Percentiles rank a stretch among this genome's conserved stretches.
Conservation (phyloP, 495 filamentous ascomycete species). For the Aspergillus asperescens region DNA sequence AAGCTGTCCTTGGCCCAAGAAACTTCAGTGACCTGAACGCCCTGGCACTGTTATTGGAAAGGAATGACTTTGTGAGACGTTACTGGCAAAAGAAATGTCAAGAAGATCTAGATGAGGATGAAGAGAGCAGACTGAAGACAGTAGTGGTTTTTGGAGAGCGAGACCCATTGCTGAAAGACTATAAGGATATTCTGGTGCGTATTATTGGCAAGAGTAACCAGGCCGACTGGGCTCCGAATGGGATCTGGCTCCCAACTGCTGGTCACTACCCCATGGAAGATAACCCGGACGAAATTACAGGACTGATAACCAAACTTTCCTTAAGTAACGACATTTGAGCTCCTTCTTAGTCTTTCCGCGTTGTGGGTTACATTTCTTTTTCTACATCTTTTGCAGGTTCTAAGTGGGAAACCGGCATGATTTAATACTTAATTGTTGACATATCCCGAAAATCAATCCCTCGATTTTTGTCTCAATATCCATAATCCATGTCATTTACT, state of each 20-base stretch:
- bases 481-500: too few species aligned
- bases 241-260: background rate
- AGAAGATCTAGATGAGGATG: too few species aligned
- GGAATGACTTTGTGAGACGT: background rate
- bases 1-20: background rate
- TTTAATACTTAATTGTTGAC: too few species aligned
- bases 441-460: too few species aligned
- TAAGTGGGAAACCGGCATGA: too few species aligned
- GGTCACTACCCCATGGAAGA: background rate
- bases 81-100: background rate
- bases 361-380: too few species aligned
- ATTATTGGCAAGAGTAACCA: background rate
- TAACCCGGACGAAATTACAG: background rate
- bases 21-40: background rate
- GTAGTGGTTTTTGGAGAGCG: background rate
- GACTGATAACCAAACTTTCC: too few species aligned
- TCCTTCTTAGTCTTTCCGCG: too few species aligned
- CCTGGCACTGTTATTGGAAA: background rate
- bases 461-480: too few species aligned
- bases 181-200: background rate
- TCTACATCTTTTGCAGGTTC: too few species aligned
- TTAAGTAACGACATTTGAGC: too few species aligned
- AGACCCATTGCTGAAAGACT: background rate
- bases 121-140: background rate
- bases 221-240: background rate